Base-by-base conservation (phyloP, 345 rosid genomes). In the Eucalyptus curtisii region DNA sequence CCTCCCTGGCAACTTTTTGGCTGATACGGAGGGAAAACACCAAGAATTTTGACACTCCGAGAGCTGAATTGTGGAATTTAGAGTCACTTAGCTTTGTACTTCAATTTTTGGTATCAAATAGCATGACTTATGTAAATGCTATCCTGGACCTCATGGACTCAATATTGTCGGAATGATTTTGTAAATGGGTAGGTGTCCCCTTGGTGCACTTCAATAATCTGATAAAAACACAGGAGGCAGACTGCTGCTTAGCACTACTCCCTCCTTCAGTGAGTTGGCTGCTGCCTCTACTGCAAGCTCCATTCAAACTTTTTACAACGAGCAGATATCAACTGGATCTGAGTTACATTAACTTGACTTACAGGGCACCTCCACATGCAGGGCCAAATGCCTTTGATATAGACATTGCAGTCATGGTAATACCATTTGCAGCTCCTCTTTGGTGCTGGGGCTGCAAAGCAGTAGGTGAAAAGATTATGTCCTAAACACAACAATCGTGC, bases 361-460 rank as follows among this genome's bases (percentile, higher is more conserved):
- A 95, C 96, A 95, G 91, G 40, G 93, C 92, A 88, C 96, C 96
- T 88, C 95, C 96, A 81, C 96, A 95, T 8, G 95, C 96, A 27
- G 96, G 96, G 61, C 96, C 96, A 42, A 93, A 89, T 86, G 96
- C 93, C 90, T 95, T 95, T 92, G 94, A 95, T 89, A 95, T 86
- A 79, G 96, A 95, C 95, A 95, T 95, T 55, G 93, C 95, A 55
- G 96, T 94, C 91, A 94, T 90, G 10, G 96, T 90, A 87, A 95
- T 92, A 91, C 95, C 96, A 90, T 95, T 95, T 40, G 95, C 96
- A 37, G 96, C 95, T 44, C 92, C 95, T 89, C 95, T 93, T 86
- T 93, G 95, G 55, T 89, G 88, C 89, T 94, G 96, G 42, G 94
- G 93, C 96, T 94, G 55, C 68, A 81, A 45, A 64, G 57, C 52